A percentile compares a stretch with the other conserved stretches of the same genome.
Conservation (phyloP, 1,284 basidiomycete genomes). For the Schizophyllum amplum region DNA sequence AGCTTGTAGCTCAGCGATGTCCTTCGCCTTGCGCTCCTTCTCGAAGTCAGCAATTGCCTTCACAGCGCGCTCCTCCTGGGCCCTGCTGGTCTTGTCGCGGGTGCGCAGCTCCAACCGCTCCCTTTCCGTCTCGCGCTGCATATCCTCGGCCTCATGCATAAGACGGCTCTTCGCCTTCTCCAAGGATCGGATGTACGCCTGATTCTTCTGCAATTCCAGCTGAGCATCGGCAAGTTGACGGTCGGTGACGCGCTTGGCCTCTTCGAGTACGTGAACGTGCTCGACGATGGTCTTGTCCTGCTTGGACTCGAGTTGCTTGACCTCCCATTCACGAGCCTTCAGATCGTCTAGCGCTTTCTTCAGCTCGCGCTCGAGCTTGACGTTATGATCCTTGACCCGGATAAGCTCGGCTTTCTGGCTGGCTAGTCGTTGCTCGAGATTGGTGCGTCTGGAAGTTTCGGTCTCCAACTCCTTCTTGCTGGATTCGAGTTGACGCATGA, state of each 20-base stretch:
- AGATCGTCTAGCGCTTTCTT: conserved; percentile 75
- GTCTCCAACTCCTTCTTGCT: conserved; percentile 61
- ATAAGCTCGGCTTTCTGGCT: conserved; percentile 63
- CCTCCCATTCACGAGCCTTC: conserved; percentile 79
- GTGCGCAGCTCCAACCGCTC: conserved; percentile 61
- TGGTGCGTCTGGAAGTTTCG: conserved; percentile 61
- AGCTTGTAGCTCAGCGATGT: conserved; percentile 53
- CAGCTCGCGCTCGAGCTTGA: conserved; percentile 74
- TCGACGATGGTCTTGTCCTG: conserved; percentile 99
- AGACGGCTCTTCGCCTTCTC: conserved; percentile 77
- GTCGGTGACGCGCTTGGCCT: conserved; percentile 95
- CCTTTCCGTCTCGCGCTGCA: conserved; percentile 67
- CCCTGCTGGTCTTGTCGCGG: conserved; percentile 57
- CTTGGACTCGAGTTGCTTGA: conserved; percentile 76
- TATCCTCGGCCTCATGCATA: conserved; percentile 80
- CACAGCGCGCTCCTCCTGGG: conserved; percentile 50
- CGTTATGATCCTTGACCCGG: conserved; percentile 62
- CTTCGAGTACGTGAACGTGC: conserved; percentile 95
- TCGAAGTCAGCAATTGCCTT: conserved; percentile 55
- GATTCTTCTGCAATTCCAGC: conserved; percentile 66
- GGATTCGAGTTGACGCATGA: conserved; percentile 66
- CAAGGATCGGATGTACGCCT: conserved; percentile 72
- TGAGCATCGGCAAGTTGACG: conserved; percentile 82
- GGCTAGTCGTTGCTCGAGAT: conserved; percentile 63
- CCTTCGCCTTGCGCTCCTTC: conserved; percentile 54